Evolutionary conservation across 495 filamentous ascomycete genomes (phyloP), one percentile per base, ranked within the genome.

Genomic region (Xylaria castorea): DNA sequence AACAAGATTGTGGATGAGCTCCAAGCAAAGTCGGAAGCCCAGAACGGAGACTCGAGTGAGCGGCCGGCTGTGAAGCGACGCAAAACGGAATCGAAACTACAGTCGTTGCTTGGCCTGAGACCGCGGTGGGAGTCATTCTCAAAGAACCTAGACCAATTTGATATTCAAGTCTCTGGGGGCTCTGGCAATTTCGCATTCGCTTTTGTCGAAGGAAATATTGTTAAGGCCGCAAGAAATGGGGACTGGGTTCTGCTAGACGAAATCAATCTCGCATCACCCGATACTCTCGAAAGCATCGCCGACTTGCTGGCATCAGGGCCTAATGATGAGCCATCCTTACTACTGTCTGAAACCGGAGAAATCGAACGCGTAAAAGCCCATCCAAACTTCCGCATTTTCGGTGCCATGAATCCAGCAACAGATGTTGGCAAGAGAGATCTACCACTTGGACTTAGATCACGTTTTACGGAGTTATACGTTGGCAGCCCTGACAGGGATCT

Each of bases 231-330:
- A 30, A 87, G 95, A 62, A 97, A 97, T 80, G 97, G 97, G 6
- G 94, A 97, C 78, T 99, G 97, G 97, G 93, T 99, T 20, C 85
- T 99, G n/a, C 85, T 97, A 20, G 97, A 99, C 79, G 97, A 99
- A 81, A 97, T 99, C 76, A 99, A 99, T 76, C 85, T 99, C 60
- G 96, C 97, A 5, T 92, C 95, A 0, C 91, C 95, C 3, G 97
- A 99, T 75, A 98, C 96, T 0, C 82, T 99, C 12, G 97, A 98
- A 78, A 94, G 94, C 72, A 92, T 99, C 64, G 91, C 93, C 27
- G 94, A 94, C 80, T 85, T 99, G 18, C 85, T 99, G 53, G 88
- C 91, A 69, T 87, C 90, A 57, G 90, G 90, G 5, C 85, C 86
- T 27, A 89, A 89, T 67, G 88, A 85, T 14, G 80, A 85, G 0